These are phyloP conservation scores for Lepidium aucheri DNA, from an alignment of 345 rosid genomes.

Conservation along the genomic window DNA sequence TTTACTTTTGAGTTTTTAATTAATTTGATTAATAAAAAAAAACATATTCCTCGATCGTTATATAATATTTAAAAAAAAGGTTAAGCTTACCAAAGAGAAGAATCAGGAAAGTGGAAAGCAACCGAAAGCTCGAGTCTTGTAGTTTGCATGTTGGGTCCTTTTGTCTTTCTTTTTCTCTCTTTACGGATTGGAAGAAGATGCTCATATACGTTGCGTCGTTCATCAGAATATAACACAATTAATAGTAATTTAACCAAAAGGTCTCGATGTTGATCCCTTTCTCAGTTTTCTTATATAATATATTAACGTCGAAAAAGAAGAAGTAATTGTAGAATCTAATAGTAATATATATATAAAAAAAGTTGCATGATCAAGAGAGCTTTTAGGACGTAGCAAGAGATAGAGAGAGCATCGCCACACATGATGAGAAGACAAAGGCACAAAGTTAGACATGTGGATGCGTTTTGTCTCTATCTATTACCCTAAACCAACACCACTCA, in stretches of 20 bases:
- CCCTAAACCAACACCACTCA: conserved; percentile 16
- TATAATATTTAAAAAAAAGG: background rate
- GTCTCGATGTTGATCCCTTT: conserved; percentile 30
- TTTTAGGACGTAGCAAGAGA: conserved; percentile 17
- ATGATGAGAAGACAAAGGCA: conserved; percentile 12
- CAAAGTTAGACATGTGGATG: conserved; percentile 20
- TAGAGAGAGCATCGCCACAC: conserved; percentile 21
- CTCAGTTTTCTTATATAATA: background rate
- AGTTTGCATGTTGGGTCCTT: conserved; percentile 29
- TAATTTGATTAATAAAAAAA: background rate
- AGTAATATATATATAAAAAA: background rate
- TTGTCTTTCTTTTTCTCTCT: conserved; percentile 25
- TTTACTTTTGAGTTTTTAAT: background rate
- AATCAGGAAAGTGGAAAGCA: conserved; percentile 30
- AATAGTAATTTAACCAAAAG: conserved; percentile 20
- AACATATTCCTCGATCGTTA: background rate
- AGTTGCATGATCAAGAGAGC: conserved; percentile 22
- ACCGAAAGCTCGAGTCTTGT: conserved; percentile 27
- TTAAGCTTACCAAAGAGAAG: conserved; percentile 8
- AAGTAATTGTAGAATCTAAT: background rate
- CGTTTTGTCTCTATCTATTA: conserved; percentile 23
- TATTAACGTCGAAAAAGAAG: background rate
- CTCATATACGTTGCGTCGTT: conserved; percentile 22
- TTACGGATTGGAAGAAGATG: conserved; percentile 25
- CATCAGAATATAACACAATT: conserved; percentile 13